Evolutionary conservation across 2,329 filamentous ascomycete genomes (phyloP).

Genomic region (Diplodia corticola): DNA sequence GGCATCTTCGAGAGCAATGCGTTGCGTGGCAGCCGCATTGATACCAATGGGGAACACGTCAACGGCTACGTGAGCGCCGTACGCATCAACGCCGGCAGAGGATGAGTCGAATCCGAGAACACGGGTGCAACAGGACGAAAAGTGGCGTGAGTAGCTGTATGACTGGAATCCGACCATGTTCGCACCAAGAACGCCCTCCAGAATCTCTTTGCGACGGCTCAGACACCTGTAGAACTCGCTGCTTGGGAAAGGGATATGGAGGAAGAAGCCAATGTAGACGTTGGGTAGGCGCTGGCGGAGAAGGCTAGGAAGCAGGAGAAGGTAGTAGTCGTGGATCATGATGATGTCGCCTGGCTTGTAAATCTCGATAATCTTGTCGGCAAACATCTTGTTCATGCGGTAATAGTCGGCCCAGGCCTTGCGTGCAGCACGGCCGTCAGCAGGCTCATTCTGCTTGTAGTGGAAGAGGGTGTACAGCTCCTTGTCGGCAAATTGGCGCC

Average conservation of each 20-base stretch:
- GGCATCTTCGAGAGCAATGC: conserved; percentile 68
- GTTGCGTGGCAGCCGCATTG: conserved; percentile 77
- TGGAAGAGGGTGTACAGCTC: conserved; percentile 92
- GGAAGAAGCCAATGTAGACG: conserved; percentile 92
- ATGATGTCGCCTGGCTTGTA: conserved; percentile 94
- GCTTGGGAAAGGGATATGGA: conserved; percentile 93
- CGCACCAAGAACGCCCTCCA: conserved; percentile 85
- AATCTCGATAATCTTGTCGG: conserved; percentile 80
- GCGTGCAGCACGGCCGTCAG: conserved; percentile 77
- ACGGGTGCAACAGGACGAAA: conserved; percentile 88
- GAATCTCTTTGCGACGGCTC: conserved; percentile 81
- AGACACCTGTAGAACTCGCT: conserved; percentile 93
- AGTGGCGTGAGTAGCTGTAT: conserved; percentile 92
- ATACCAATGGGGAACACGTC: conserved; percentile 96
- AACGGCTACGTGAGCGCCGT: conserved; percentile 83
- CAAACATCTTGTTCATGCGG: conserved; percentile 88
- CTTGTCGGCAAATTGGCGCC: conserved; percentile 88
- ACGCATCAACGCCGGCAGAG: conserved; percentile 80
- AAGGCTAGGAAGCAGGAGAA: conserved; percentile 85
- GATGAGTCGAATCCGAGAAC: conserved; percentile 90
- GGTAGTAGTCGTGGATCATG: conserved; percentile 90
- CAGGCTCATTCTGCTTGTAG: conserved; percentile 92
- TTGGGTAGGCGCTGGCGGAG: conserved; percentile 81
- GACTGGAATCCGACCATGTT: conserved; percentile 96
- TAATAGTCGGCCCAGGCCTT: conserved; percentile 91